Conservation (phyloP, 2,329 filamentous ascomycete species). For the Triangularia verruculosa region DNA sequence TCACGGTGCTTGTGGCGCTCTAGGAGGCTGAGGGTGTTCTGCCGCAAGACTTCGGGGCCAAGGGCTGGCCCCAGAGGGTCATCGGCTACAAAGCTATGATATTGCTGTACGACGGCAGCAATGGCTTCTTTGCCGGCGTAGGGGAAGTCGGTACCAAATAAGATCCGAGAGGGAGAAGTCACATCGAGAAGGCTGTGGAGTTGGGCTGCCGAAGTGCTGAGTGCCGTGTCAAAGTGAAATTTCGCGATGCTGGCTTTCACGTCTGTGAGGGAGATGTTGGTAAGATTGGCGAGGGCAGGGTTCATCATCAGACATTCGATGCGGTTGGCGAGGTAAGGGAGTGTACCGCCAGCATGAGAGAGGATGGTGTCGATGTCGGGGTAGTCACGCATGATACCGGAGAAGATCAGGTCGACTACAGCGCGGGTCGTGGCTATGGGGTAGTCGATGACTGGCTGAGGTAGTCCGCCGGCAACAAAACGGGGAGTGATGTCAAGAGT, state of each 20-base stretch:
- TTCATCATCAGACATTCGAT: neutral
- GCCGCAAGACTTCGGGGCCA: neutral
- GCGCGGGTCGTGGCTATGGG: neutral
- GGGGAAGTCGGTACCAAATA: neutral
- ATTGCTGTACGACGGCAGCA: neutral
- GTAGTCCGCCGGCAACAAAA: neutral
- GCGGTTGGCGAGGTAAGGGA: neutral
- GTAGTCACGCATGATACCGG: neutral
- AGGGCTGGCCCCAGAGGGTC: neutral
- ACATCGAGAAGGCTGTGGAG: neutral
- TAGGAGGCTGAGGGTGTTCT: neutral
- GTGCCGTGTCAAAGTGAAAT: neutral
- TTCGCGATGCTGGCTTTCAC: neutral
- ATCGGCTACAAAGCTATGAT: neutral
- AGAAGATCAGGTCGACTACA: neutral
- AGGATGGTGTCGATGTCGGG: neutral
- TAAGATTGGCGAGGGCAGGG: neutral
- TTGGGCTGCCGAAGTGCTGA: neutral
- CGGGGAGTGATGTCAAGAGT: neutral
- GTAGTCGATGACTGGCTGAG: neutral
- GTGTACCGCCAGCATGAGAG: neutral
- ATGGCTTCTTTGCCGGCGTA: neutral
- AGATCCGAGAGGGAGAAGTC: neutral
- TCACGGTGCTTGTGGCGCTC: neutral
- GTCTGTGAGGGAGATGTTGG: neutral